Base-by-base conservation (phyloP, 1,284 basidiomycete genomes). In the Apiotrichum gracile region DNA sequence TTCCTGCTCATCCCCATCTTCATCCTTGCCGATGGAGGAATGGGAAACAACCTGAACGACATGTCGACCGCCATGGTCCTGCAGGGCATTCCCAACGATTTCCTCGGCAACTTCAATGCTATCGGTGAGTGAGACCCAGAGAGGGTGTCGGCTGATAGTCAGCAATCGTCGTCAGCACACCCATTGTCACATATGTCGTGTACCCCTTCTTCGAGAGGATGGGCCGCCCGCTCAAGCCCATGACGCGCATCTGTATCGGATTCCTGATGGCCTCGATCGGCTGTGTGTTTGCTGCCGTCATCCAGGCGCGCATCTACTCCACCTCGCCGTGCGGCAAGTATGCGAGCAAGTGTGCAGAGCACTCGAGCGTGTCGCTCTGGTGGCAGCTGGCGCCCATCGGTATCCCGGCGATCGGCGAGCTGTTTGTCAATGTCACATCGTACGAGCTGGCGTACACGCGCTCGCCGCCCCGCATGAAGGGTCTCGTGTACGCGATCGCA, bases 401-500 rank as follows among this genome's bases (percentile, higher is more conserved):
- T 21, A 61, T 78, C 14, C 75, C 78, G n/a, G 78, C 76, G 31
- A 47, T 77, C 40, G 76, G 74, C 22, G 78, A 79, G 62, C 65
- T 79, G 31, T 76, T 80, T 39, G 75, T 78, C 55, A 76, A 74
- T 45, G 75, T 79, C 49, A 78, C 77, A 14, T 71, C 72, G 42
- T 75, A 78, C 65, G 78, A 80, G 66, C 69, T 78, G 40, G 73
- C 73, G 45, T 78, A 78, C 65, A 77, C 77, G 33, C 64, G 70
- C 26, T 66, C 75, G 17, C 75, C 75, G 3, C 69, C 71, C 4
- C 56, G 73, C 37, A 76, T 76, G 75, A 74, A 74, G 66, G 71
- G 64, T 47, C 57, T 75, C 33, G 70, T 76, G 47, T 73, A 72
- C 61, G 66, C 70, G 22, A 24, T 71, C 48, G 66, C 70, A 55